These are phyloP conservation scores for Cokeromyces recurvatus DNA, from an alignment of 371 early-diverging fungal genomes.

Conservation along the genomic window DNA sequence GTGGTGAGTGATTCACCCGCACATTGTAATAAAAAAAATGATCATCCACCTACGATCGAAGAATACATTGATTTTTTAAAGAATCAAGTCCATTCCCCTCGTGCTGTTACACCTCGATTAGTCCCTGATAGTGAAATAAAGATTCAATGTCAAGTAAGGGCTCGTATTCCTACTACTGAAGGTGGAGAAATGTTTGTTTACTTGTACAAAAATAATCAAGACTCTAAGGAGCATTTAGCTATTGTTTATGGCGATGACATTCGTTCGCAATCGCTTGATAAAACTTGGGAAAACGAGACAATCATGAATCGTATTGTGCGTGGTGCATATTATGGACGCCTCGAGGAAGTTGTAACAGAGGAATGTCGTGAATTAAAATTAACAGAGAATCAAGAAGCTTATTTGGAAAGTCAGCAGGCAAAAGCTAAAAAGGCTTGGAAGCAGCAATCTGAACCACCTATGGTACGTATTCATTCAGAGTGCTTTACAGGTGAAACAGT, in stretches of 20 bases:
- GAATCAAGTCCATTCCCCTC: slow-evolving; percentile 40
- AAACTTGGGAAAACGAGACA: slow-evolving; percentile 62
- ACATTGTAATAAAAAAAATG: neutral
- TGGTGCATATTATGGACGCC: slow-evolving; percentile 69
- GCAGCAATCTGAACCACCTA: slow-evolving; percentile 43
- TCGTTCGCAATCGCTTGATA: slow-evolving; percentile 65
- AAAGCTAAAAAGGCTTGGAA: slow-evolving; percentile 29
- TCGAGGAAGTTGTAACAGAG: slow-evolving; percentile 46
- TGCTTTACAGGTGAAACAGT: slow-evolving; percentile 97
- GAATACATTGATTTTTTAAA: slow-evolving; percentile 46
- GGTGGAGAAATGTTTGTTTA: slow-evolving; percentile 83
- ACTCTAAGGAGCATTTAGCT: slow-evolving; percentile 90
- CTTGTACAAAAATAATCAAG: slow-evolving; percentile 80
- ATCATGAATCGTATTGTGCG: slow-evolving; percentile 74
- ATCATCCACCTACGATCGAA: slow-evolving; percentile 33
- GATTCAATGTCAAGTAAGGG: slow-evolving; percentile 71
- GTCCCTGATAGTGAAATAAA: slow-evolving; percentile 25
- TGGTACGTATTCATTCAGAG: slow-evolving; percentile 93
- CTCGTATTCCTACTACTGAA: slow-evolving; percentile 82
- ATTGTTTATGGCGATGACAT: slow-evolving; percentile 87
- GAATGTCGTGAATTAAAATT: slow-evolving; percentile 31
- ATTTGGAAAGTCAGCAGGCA: slow-evolving; percentile 37
- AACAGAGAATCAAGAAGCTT: slow-evolving; percentile 30
- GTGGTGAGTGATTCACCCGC: slow-evolving; percentile 28
- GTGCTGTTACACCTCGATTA: slow-evolving; percentile 37